Percentiles rank a stretch among this genome's conserved stretches.
These are phyloP conservation scores for Syncephalastrum monosporum DNA, from an alignment of 371 early-diverging fungal genomes.

Conservation along the genomic window DNA sequence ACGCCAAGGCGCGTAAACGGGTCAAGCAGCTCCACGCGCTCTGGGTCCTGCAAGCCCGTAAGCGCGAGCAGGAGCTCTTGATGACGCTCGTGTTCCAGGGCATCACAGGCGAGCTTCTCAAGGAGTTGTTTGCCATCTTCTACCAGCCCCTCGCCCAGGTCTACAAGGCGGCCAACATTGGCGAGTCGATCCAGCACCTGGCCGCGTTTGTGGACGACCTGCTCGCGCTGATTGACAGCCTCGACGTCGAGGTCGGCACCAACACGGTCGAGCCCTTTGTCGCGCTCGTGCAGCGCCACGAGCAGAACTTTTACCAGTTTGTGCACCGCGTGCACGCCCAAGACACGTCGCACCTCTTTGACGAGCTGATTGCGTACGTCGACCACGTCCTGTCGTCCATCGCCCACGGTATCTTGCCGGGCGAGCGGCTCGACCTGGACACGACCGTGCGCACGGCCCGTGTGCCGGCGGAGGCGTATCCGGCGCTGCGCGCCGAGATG, in stretches of 20 bases:
- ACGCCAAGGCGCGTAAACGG: constrained; percentile 17
- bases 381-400: constrained; percentile 22
- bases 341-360: constrained; percentile 36
- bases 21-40: constrained; percentile 39
- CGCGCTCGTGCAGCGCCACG: constrained; percentile 48
- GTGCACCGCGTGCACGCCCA: constrained; percentile 55
- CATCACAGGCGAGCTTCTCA: constrained; percentile 55
- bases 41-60: constrained; percentile 44
- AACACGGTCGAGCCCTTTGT: constrained; percentile 34
- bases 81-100: constrained; percentile 55
- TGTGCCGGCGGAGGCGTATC: no score
- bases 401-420: constrained; percentile 15
- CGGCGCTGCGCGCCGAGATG: constrained; percentile 23
- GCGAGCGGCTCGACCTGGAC: constrained; percentile 21
- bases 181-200: constrained; percentile 51
- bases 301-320: constrained; percentile 54
- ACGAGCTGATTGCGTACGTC: constrained; percentile 28
- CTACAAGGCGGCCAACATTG: constrained; percentile 60
- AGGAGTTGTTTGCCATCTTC: constrained; percentile 58
- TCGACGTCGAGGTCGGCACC: constrained; percentile 27
- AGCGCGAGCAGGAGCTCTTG: constrained; percentile 53
- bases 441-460: constrained; percentile 3
- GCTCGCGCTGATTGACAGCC: constrained; percentile 45
- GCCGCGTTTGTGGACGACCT: constrained; percentile 57
- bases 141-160: constrained; percentile 60